Evolutionary conservation across 2,329 filamentous ascomycete genomes (phyloP).

Genomic region (Microsporum audouinii): DNA sequence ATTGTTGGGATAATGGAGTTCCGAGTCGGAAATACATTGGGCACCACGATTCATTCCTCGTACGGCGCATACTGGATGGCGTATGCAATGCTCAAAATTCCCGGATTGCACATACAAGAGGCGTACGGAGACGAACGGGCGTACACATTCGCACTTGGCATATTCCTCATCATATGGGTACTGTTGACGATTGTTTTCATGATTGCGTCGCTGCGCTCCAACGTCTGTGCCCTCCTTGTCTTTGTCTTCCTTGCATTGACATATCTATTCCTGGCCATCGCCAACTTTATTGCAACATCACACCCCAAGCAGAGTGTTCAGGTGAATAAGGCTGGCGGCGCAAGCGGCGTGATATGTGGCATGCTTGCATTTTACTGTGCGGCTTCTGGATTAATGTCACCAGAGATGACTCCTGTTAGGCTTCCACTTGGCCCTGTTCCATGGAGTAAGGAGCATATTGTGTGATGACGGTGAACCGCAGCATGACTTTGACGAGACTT

Average conservation of each 20-base stretch:
- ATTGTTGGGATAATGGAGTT: slow-evolving; percentile 32
- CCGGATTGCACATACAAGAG: slow-evolving; percentile 40
- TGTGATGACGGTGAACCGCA: neutral
- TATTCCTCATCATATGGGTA: slow-evolving; percentile 50
- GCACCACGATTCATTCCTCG: slow-evolving; percentile 49
- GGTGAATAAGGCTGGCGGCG: slow-evolving; percentile 36
- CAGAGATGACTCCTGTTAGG: slow-evolving; percentile 33
- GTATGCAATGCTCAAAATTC: slow-evolving; percentile 47
- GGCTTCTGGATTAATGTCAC: slow-evolving; percentile 32
- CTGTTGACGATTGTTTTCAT: slow-evolving; percentile 48
- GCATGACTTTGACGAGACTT: neutral
- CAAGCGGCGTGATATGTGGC: slow-evolving; percentile 29
- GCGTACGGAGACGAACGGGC: slow-evolving; percentile 34
- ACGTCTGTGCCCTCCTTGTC: slow-evolving; percentile 46
- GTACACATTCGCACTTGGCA: slow-evolving; percentile 43
- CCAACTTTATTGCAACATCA: slow-evolving; percentile 38
- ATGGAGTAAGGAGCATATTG: neutral
- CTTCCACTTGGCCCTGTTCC: slow-evolving; percentile 32
- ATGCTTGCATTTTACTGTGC: slow-evolving; percentile 33
- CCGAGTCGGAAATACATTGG: slow-evolving; percentile 50
- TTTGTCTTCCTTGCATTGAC: slow-evolving; percentile 49
- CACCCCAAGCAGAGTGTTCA: slow-evolving; percentile 31
- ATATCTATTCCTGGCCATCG: slow-evolving; percentile 47
- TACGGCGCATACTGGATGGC: slow-evolving; percentile 54
- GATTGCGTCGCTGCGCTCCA: slow-evolving; percentile 46